These are phyloP conservation scores for Fusarium subglutinans DNA, from an alignment of 2,329 filamentous ascomycete species.

Conservation along the genomic window DNA sequence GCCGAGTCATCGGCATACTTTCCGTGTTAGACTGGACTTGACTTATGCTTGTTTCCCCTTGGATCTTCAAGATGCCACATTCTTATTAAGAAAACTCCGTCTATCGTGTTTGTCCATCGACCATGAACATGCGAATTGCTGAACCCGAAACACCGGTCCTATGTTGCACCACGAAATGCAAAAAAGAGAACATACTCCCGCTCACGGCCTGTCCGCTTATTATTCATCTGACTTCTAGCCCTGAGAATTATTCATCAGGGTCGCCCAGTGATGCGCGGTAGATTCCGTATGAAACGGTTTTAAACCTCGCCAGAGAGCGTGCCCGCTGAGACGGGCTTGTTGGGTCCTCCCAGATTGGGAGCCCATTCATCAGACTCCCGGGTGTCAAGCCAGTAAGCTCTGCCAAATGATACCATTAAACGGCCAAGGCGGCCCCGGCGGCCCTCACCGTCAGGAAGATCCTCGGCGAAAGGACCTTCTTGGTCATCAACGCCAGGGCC, in stretches of 20 bases:
- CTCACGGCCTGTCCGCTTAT: constrained; percentile 15
- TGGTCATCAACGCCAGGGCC: constrained; percentile 56
- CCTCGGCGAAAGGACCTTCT: constrained; percentile 74
- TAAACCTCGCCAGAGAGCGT: constrained; percentile 49
- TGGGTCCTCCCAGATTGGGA: constrained; percentile 62
- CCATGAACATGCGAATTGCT: constrained; percentile 23
- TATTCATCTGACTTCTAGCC: constrained; percentile 3
- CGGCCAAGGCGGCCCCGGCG: constrained; percentile 84
- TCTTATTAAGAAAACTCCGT: constrained; percentile 25
- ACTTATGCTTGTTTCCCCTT: constrained; percentile 18
- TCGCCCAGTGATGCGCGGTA: constrained; percentile 9
- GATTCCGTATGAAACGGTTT: constrained; percentile 3
- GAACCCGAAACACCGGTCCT: neutral
- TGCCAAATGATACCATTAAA: constrained; percentile 77
- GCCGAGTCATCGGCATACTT: constrained; percentile 29
- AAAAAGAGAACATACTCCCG: neutral
- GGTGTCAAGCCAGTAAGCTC: constrained; percentile 83
- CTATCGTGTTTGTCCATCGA: constrained; percentile 18
- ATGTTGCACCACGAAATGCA: constrained; percentile 16
- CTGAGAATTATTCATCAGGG: neutral
- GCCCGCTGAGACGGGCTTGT: constrained; percentile 62
- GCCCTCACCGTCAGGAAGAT: constrained; percentile 78
- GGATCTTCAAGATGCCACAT: neutral
- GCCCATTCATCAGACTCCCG: constrained; percentile 75
- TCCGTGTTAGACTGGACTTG: constrained; percentile 29